phyloP scores from a whole-genome alignment of 2,329 filamentous ascomycete genomes.

The Thielaviopsis punctulata region DNA sequence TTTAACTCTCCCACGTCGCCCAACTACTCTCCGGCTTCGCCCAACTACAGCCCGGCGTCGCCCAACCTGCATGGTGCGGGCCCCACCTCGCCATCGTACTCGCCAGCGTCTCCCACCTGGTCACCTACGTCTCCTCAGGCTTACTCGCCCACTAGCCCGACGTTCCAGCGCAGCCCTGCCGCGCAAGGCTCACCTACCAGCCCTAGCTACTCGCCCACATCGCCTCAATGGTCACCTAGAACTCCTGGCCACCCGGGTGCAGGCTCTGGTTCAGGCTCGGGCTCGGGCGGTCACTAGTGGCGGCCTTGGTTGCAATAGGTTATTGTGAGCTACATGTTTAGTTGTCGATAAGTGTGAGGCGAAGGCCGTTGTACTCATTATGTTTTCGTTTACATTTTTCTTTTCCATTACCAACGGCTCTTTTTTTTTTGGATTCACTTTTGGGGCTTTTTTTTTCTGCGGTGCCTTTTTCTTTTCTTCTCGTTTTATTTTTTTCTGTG shows the following conservation, averaged over 20 bases:
- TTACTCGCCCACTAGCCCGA: constrained; percentile 47
- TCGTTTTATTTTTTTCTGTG: constrained; percentile 3
- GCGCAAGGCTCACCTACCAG: constrained; percentile 46
- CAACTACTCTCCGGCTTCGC: constrained; percentile 52
- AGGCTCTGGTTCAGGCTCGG: constrained; percentile 10
- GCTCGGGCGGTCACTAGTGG: constrained; percentile 25
- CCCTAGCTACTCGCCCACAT: constrained; percentile 55
- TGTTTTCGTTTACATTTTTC: constrained; percentile 13
- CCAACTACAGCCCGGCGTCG: constrained; percentile 54
- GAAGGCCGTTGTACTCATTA: constrained; percentile 3
- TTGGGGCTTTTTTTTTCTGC: neutral
- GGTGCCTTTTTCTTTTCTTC: neutral
- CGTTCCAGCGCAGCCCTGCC: constrained; percentile 37
- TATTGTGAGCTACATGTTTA: too few species aligned
- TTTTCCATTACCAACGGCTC: constrained; percentile 13
- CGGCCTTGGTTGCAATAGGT: neutral
- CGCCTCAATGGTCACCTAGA: constrained; percentile 29
- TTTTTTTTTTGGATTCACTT: constrained; percentile 3
- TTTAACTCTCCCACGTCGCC: constrained; percentile 64
- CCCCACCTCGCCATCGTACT: constrained; percentile 42
- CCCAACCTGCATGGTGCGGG: constrained; percentile 31
- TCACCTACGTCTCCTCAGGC: constrained; percentile 54
- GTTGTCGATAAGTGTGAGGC: constrained; percentile 4
- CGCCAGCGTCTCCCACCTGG: constrained; percentile 57
- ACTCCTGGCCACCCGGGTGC: constrained; percentile 25